phyloP scores from a whole-genome alignment of 2,329 filamentous ascomycete genomes.

The Arthrocladium fulminans region DNA sequence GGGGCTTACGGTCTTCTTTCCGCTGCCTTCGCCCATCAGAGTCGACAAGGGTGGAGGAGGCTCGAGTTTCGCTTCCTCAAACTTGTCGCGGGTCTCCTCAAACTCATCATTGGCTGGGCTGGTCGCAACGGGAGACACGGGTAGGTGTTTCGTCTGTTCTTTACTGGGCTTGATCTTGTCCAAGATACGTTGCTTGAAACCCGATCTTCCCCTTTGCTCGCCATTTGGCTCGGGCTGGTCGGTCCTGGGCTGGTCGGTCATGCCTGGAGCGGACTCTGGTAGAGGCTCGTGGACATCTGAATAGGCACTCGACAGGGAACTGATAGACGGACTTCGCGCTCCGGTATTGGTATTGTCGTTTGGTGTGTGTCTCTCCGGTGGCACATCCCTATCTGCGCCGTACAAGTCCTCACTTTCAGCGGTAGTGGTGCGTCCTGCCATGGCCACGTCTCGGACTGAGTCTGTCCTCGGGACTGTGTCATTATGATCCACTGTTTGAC shows the following conservation, averaged over 20 bases:
- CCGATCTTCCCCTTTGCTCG: conserved; percentile 17
- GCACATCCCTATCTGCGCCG: conserved; percentile 9
- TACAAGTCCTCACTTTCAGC: conserved; percentile 23
- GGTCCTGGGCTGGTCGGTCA: not conserved
- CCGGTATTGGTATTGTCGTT: conserved; percentile 6
- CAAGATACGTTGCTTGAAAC: conserved; percentile 17
- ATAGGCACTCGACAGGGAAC: conserved; percentile 17
- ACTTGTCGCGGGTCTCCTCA: conserved; percentile 23
- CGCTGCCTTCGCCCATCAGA: not conserved
- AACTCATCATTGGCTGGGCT: conserved; percentile 18
- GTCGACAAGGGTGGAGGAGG: conserved; percentile 5
- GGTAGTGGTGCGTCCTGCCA: conserved; percentile 16
- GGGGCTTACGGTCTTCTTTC: conserved; percentile 5
- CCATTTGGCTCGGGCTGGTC: conserved; percentile 14
- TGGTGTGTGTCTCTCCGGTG: conserved; percentile 10
- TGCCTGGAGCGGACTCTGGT: not conserved
- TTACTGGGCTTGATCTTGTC: conserved; percentile 18
- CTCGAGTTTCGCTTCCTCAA: conserved; percentile 10
- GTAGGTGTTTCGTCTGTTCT: conserved; percentile 15
- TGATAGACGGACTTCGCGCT: conserved; percentile 15
- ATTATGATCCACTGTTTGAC: conserved; percentile 8
- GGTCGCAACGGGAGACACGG: conserved; percentile 1
- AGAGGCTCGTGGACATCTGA: not conserved
- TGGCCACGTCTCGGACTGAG: conserved; percentile 23
- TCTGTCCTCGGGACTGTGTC: conserved; percentile 9